Evolutionary conservation across 306 rosid genomes (phyloP), one percentile per base, ranked within the genome.

Genomic region (Leucaena leucocephala): DNA sequence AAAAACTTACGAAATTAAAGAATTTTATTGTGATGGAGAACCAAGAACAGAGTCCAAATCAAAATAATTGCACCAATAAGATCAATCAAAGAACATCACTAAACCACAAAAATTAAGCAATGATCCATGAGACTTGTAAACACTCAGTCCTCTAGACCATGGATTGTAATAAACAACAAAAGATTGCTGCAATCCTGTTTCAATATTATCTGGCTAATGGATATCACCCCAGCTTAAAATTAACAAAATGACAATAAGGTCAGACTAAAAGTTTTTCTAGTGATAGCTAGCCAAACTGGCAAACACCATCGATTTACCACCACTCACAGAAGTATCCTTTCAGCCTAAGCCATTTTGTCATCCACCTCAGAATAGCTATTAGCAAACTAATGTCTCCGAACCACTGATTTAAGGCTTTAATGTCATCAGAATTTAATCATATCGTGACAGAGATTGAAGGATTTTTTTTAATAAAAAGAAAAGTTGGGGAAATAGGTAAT

Each of bases 21-120:
- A 58, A 22, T 13, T 22, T 21, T 34, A 54, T 66, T 66, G 19
- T 36, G 50, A 76, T 22, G 16, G 54, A 66, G 15, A 35, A 38
- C 11, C 45, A 67, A 46, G 49, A 50, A 2, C 36, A 19, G 22
- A 75, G 61, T 61, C 62, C 62, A 46, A 58, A 5, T 59, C 70
- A 59, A 44, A 43, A 76, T 46, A 76, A 63, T 10, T 45, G 62
- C 71, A 39, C 7, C 59, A 11, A 19, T 62, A 54, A 35, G 73
- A 65, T 38, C 63, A 65, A 65, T 40, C 73, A 8, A 8, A 64
- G 33, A 2, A 21, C 58, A 48, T 48, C 62, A 46, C 8, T 8
- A 76, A 48, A 64, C 27, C 63, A 52, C 68, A 45, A 10, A 17
- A 45, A 11, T 64, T 70, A 22, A 75, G 79, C 39, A 49, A 16